Evolutionary conservation across 805 yeast species (phyloP).

Genomic region (Zygoascus flipseniorum): DNA sequence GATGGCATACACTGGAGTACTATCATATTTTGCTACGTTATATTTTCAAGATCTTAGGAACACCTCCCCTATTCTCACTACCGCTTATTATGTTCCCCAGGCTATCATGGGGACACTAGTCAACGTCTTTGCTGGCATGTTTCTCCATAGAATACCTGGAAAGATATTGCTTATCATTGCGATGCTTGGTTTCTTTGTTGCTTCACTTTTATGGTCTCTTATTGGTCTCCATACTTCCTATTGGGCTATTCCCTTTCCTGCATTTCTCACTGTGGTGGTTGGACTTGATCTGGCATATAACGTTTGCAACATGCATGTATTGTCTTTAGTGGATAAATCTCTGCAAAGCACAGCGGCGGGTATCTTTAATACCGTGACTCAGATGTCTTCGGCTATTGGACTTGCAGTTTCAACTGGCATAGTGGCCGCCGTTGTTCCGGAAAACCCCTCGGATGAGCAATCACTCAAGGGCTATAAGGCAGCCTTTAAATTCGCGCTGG

Average conservation of each 20-base stretch:
- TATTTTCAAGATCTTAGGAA: slow-evolving; percentile 36
- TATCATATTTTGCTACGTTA: slow-evolving; percentile 33
- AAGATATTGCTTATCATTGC: slow-evolving; percentile 31
- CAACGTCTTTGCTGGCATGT: slow-evolving; percentile 39
- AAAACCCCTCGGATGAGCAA: slow-evolving; percentile 8
- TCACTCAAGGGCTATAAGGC: slow-evolving; percentile 15
- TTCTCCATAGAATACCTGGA: slow-evolving; percentile 39
- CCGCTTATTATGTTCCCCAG: slow-evolving; percentile 38
- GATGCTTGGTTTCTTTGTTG: slow-evolving; percentile 29
- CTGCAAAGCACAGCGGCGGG: slow-evolving; percentile 43
- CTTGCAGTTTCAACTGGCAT: slow-evolving; percentile 36
- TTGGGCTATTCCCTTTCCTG: slow-evolving; percentile 41
- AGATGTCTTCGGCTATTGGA: slow-evolving; percentile 36
- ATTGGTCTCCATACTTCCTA: slow-evolving; percentile 29
- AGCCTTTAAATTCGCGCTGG: slow-evolving; percentile 35
- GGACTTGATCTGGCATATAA: slow-evolving; percentile 43
- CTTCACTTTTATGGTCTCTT: slow-evolving; percentile 38
- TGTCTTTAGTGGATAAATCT: slow-evolving; percentile 32
- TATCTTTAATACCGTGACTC: slow-evolving; percentile 38
- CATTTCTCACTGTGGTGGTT: slow-evolving; percentile 32
- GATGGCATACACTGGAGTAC: slow-evolving; percentile 36
- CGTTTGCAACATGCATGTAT: slow-evolving; percentile 36
- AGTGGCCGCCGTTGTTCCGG: slow-evolving; percentile 11
- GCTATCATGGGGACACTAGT: slow-evolving; percentile 36
- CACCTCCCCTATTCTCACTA: slow-evolving; percentile 34